These are phyloP conservation scores for Corylus americana DNA, from an alignment of 306 rosid species.

Conservation along the genomic window DNA sequence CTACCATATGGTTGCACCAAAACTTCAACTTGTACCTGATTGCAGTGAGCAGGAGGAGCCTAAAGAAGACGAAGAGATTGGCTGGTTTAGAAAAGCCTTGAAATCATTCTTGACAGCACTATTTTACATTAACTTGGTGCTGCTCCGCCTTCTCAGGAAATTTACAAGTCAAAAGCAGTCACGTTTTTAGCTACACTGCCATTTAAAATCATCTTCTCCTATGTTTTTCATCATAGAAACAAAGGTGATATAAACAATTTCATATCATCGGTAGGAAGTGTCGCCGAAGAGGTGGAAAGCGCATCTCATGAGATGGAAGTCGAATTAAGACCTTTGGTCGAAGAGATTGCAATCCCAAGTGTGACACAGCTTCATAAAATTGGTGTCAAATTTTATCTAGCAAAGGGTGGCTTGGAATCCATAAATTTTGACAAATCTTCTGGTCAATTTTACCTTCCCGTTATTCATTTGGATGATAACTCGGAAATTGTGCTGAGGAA, in stretches of 20 bases:
- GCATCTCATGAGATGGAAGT: not conserved
- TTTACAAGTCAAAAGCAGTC: not conserved
- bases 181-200: not conserved
- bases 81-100: not conserved
- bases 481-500: too few species aligned
- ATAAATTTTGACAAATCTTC: not conserved
- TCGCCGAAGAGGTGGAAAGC: not conserved
- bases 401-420: slow-evolving; percentile 10
- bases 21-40: not conserved
- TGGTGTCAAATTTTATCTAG: not conserved
- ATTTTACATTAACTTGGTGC: not conserved
- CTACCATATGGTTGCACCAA: slow-evolving; percentile 1
- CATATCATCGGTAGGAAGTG: not conserved
- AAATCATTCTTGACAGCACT: not conserved
- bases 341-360: slow-evolving; percentile 13
- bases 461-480: too few species aligned
- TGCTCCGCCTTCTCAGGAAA: not conserved
- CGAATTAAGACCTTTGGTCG: not conserved
- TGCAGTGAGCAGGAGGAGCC: not conserved
- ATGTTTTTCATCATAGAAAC: not conserved
- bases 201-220: not conserved
- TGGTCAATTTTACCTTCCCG: not conserved
- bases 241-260: not conserved
- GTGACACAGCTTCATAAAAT: not conserved
- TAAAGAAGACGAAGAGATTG: not conserved